These are phyloP conservation scores for Leccinum angustisporum DNA, from an alignment of 1,284 basidiomycete species.

Conservation along the genomic window DNA sequence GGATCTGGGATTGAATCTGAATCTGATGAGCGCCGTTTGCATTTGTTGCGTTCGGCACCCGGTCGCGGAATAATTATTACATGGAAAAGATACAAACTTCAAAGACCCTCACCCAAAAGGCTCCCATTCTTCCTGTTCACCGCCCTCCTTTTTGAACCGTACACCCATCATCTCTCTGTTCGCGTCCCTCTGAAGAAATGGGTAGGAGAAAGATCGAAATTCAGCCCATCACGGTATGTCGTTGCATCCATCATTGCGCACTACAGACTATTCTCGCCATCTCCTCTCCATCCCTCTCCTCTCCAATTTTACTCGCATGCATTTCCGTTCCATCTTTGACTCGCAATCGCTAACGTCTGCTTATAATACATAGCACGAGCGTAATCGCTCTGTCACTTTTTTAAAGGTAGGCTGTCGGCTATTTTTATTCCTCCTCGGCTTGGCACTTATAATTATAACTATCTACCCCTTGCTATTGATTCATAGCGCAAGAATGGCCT, in stretches of 20 bases:
- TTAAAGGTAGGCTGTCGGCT: constrained; percentile 66
- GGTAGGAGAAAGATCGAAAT: constrained; percentile 90
- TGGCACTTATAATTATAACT: constrained; percentile 40
- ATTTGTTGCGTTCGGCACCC: constrained; percentile 37
- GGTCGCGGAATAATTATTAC: constrained; percentile 39
- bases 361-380: constrained; percentile 69
- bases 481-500: constrained; percentile 80
- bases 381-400: constrained; percentile 89
- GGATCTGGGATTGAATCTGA: constrained; percentile 29
- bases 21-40: constrained; percentile 39
- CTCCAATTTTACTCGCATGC: constrained; percentile 30
- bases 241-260: constrained; percentile 19
- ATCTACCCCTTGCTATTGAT: constrained; percentile 31
- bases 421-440: constrained; percentile 50
- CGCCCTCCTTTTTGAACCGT: constrained; percentile 18
- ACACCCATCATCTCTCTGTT: constrained; percentile 26
- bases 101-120: constrained; percentile 35
- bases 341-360: constrained; percentile 23
- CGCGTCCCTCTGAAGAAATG: constrained; percentile 44
- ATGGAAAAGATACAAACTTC: constrained; percentile 35
- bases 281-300: constrained; percentile 17
- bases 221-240: constrained; percentile 75
- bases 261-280: constrained; percentile 28
- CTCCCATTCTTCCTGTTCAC: constrained; percentile 31
- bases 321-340: constrained; percentile 34